phyloP scores from a whole-genome alignment of 768 basidiomycete genomes.

The Strobilomyces confusus region DNA sequence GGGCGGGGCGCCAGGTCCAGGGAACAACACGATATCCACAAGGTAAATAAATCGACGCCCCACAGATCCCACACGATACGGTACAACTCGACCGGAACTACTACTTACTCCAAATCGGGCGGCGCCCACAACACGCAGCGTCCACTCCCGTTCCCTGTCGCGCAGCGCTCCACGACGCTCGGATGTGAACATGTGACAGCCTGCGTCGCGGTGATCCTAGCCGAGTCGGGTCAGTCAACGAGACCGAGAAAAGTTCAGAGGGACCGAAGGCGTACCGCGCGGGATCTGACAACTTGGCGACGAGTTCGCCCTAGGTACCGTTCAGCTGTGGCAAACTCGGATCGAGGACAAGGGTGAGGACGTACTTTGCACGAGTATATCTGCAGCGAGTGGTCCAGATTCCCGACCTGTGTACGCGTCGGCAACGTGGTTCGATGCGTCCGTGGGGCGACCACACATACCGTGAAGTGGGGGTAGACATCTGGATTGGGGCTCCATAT shows the following conservation, averaged over 20 bases:
- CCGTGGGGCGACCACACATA: constrained; percentile 30
- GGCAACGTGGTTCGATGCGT: background rate
- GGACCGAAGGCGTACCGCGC: constrained; percentile 38
- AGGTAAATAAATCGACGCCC: background rate
- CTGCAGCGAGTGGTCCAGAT: constrained; percentile 75
- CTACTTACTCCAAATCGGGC: constrained; percentile 17
- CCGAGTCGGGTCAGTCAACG: background rate
- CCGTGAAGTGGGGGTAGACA: constrained; percentile 80
- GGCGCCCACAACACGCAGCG: constrained; percentile 80
- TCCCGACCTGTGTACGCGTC: constrained; percentile 50
- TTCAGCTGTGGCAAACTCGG: background rate
- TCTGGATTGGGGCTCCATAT: constrained; percentile 79
- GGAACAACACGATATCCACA: no score
- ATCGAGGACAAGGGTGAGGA: background rate
- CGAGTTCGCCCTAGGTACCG: constrained; percentile 55
- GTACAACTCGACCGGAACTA: background rate
- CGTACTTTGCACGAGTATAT: constrained; percentile 69
- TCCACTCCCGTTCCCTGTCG: constrained; percentile 75
- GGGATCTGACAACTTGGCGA: constrained; percentile 59
- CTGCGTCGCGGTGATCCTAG: constrained; percentile 75
- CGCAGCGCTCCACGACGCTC: constrained; percentile 65
- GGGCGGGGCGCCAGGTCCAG: no score
- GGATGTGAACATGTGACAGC: constrained; percentile 92
- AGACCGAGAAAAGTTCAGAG: background rate
- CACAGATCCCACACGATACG: background rate